phyloP scores from a whole-genome alignment of 345 rosid species.

The Eutrema heterophyllum region DNA sequence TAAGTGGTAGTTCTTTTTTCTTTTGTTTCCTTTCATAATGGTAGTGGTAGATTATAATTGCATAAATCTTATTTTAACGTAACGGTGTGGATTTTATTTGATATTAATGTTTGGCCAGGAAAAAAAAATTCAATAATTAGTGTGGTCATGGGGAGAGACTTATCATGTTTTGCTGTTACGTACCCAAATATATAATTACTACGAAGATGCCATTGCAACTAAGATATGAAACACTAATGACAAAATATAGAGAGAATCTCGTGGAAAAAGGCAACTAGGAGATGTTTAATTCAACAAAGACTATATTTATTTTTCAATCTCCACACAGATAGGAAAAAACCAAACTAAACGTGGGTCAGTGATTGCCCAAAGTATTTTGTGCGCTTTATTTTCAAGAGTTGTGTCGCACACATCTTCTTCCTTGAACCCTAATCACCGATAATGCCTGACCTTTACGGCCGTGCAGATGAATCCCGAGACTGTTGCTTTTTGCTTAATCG shows the following conservation, averaged over 20 bases:
- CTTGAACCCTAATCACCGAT: neutral
- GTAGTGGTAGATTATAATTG: neutral
- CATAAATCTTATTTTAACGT: neutral
- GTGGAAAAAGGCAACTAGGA: neutral
- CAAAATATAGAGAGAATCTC: neutral
- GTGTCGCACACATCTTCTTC: neutral
- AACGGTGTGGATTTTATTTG: neutral
- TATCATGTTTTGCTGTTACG: conserved; percentile 1
- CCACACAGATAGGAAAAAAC: neutral
- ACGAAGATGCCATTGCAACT: neutral
- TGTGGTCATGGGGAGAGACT: neutral
- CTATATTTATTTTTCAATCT: neutral
- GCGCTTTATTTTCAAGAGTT: neutral
- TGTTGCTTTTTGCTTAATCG: too few relatives aligned
- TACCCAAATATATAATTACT: neutral
- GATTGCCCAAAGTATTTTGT: neutral
- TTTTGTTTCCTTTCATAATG: neutral
- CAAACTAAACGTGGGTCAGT: conserved; percentile 10
- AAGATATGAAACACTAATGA: neutral
- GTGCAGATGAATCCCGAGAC: neutral
- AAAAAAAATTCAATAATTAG: neutral
- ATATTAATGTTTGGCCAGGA: neutral
- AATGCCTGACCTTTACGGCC: neutral
- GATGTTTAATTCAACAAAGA: neutral
- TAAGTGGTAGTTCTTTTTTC: neutral